Base-by-base conservation (phyloP, 176 grass and related monocot genomes). In the Bothriochloa decipiens region DNA sequence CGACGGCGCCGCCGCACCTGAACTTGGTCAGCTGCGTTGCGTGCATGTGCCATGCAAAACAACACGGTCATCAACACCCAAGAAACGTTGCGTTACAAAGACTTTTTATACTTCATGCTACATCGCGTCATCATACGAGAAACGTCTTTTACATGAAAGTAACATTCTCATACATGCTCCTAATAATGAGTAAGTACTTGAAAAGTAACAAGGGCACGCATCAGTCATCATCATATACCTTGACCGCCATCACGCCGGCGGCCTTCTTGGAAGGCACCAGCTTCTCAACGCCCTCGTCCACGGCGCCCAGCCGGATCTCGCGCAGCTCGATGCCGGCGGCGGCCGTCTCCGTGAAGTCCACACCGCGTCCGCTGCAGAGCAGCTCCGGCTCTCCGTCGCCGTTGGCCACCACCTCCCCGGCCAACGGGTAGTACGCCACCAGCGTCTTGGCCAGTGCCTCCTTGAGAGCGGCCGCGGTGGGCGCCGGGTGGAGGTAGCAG, bases 361-460 rank as follows among this genome's bases (percentile, higher is more conserved):
- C 91, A 14, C 94, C 94, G 22, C 87, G 85, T 49, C 90, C 74
- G 28, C 67, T 92, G 85, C 94, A 97, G 7, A 94, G 87, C 26
- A 97, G 63, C 90, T 97, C 91, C 2, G 91, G 94, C 89, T 97
- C 91, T 14, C 83, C 87, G 3, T 49, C 85, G 16, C 58, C 79
- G 87, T 80, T 94, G 45, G 66, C 18, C 41, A 82, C 80, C 11
- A 97, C 86, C 72, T 90, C 87, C 1, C 94, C 91, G 3, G 87
- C 89, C 7, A 97, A 74, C 15, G 94, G 91, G 76, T 97, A 92
- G 89, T 92, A 92, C 16, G 78, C 9, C 62, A 89, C 79, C 45
- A 94, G 91, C 40, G 66, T 81, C 75, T 92, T 81, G 18, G 85
- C 87, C 52, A 94, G 61, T 17, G 91, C 85, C 27, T 87, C 82